Evolutionary conservation across 768 basidiomycete species (phyloP).

Genomic region (Coprinopsis sp.): DNA sequence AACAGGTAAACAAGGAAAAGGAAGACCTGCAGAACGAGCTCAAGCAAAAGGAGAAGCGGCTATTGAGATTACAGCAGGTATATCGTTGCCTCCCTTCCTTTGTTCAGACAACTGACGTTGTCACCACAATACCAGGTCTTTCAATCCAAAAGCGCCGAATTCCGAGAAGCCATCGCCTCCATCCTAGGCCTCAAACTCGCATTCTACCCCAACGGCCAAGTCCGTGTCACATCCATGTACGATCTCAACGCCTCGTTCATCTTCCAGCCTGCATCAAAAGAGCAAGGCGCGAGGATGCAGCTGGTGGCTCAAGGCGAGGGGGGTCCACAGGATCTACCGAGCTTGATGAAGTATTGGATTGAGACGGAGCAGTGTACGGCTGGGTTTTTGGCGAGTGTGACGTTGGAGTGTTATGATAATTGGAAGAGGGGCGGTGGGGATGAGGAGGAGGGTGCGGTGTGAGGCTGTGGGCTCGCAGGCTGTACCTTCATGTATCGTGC

Average conservation of each 20-base stretch:
- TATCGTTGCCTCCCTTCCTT: background rate
- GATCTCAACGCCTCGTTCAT: conserved; percentile 85
- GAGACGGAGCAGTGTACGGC: conserved; percentile 82
- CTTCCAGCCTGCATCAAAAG: conserved; percentile 54
- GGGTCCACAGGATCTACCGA: conserved; percentile 68
- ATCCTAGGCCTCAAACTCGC: conserved; percentile 89
- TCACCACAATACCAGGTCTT: conserved; percentile 57
- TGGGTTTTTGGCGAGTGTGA: conserved; percentile 85
- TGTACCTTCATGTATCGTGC: no score
- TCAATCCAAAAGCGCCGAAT: conserved; percentile 79
- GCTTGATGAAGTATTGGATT: conserved; percentile 83
- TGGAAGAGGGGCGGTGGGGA: conserved; percentile 38
- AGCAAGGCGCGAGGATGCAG: conserved; percentile 54
- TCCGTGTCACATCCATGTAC: conserved; percentile 87
- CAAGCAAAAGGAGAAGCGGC: conserved; percentile 76
- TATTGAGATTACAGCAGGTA: conserved; percentile 78
- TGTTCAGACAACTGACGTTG: background rate
- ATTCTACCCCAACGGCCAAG: conserved; percentile 87
- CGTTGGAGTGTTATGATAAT: conserved; percentile 82
- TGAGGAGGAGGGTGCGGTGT: conserved; percentile 6
- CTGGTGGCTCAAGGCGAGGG: conserved; percentile 70
- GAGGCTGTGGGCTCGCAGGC: no score
- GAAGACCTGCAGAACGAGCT: conserved; percentile 58
- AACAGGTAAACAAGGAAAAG: conserved; percentile 66
- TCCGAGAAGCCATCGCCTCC: conserved; percentile 84